A percentile compares a stretch with the other conserved stretches of the same genome.
Conservation (phyloP, 1,139 yeast species). For the Ogataea hybrid region DNA sequence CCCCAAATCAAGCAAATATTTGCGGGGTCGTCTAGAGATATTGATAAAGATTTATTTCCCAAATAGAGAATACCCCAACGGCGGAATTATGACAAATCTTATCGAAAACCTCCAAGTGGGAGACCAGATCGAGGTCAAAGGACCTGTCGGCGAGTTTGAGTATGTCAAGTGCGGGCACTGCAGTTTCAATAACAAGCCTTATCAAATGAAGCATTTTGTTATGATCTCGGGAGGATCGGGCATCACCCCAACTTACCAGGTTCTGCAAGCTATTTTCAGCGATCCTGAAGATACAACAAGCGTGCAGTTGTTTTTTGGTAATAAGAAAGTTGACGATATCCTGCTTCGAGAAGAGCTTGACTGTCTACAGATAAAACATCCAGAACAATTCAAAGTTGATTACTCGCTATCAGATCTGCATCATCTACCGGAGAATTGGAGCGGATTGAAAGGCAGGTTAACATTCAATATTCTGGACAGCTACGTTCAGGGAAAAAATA, state of each 20-base stretch:
- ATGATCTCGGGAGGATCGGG: conserved; percentile 61
- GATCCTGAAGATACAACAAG: conserved; percentile 38
- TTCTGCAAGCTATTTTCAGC: conserved; percentile 44
- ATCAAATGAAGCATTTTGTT: conserved; percentile 38
- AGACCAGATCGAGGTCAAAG: conserved; percentile 39
- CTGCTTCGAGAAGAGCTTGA: conserved; percentile 48
- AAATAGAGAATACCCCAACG: conserved; percentile 22
- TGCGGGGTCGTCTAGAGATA: conserved; percentile 29
- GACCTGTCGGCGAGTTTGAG: conserved; percentile 60
- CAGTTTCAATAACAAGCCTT: conserved; percentile 24
- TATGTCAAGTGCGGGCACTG: conserved; percentile 45
- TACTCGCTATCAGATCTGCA: conserved; percentile 40
- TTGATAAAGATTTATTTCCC: conserved; percentile 34
- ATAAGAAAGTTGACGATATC: conserved; percentile 44
- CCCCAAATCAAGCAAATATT: conserved; percentile 37
- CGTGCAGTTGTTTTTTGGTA: conserved; percentile 47
- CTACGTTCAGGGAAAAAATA: conserved; percentile 15
- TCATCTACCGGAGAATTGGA: conserved; percentile 37
- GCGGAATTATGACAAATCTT: conserved; percentile 31
- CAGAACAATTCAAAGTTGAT: conserved; percentile 40
- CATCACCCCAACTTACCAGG: conserved; percentile 56
- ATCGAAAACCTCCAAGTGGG: conserved; percentile 30
- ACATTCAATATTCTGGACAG: conserved; percentile 15
- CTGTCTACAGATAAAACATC: conserved; percentile 37
- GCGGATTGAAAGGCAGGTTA: conserved; percentile 34